Base-by-base conservation (phyloP, 2,329 filamentous ascomycete species). In the Fusarium stilboides region DNA sequence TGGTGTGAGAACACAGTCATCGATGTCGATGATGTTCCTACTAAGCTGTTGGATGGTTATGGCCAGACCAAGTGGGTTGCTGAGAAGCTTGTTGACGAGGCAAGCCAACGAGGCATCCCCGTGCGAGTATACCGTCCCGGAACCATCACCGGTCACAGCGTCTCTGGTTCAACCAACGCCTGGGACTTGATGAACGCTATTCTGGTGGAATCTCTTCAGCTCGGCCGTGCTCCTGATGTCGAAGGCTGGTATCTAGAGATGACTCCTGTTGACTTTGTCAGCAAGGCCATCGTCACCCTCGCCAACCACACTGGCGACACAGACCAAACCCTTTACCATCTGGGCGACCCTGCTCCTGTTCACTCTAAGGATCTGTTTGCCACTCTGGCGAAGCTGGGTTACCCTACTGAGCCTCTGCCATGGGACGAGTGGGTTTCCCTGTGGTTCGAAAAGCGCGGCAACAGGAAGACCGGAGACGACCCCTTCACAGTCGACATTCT, bases 21-120 rank as follows among this genome's bases (percentile, higher is more conserved):
- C 17, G 83, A 86, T 31, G 85, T 92, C 6, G 87, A 91, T 14
- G 87, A 90, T 46, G 92, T 94, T 2, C 89, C 91, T 0, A 86
- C 84, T 43, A 91, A 91, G 76, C 82, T 94, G 7, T 80, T 86
- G 2, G 91, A 94, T 73, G 92, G 92, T 2, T 94, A 94, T 67
- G 91, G 91, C 1, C 92, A 94, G 78, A 93, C 91, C 1, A 94
- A 94, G 76, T 94, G 92, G 92, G 92, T 92, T 31, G 91, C 92
- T 4, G 92, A 94, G 76, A 89, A 91, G 76, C 88, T 94, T 5
- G 89, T 93, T 10, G 83, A 88, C 13, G 90, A 93, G 74, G 91
- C 92, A 12, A 86, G 86, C 26, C 85, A 86, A 26, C 87, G 91
- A 37, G 91, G 91, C 12, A 81, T 94, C 33, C 91, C 91, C 0